Evolutionary conservation across 345 rosid genomes (phyloP), one percentile per base, ranked within the genome.

Genomic region (Eucalyptus sp.): DNA sequence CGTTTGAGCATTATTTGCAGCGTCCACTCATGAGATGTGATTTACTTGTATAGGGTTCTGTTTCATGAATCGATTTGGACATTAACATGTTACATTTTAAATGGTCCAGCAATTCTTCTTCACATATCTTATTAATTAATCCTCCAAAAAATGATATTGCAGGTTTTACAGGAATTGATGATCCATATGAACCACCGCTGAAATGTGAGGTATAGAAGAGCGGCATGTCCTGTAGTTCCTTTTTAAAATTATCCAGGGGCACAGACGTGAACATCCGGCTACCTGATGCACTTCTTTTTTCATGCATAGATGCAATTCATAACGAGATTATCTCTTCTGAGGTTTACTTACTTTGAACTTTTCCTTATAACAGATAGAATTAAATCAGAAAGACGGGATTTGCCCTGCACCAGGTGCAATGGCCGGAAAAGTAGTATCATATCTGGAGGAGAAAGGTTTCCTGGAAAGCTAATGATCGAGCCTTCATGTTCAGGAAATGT

Each of bases 121-220:
- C 48, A 20, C 83, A 37, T 86, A 46, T 33, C 33, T 84, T 50
- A 27, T 25, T 9, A 52, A 14, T 86, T 44, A 37, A 50, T 48
- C 27, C 86, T 43, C 41, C 14, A 41, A 37, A 84, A 84, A 51
- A 86, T 86, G 58, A 41, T 86, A 51, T 87, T 91, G 89, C 93
- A 96, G 99, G 99, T 91, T 96, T 97, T 91, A 96, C 99, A 11
- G 99, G 99, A 80, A 96, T 97, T 86, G 99, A 97, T 91, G 99
- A 97, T 88, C 98, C 98, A 6, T 96, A 97, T 43, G 99, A 97
- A 91, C 94, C 97, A 5, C 99, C 99, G 13, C 87, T 96, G 92
- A 94, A 93, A 25, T 95, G 98, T 51, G 99, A 97, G 98, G 98
- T 96, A 94, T 79, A 87, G 46, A 86, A 86, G 62, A 37, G 16